phyloP scores from a whole-genome alignment of 495 filamentous ascomycete genomes.

The Penicillium argentinense region DNA sequence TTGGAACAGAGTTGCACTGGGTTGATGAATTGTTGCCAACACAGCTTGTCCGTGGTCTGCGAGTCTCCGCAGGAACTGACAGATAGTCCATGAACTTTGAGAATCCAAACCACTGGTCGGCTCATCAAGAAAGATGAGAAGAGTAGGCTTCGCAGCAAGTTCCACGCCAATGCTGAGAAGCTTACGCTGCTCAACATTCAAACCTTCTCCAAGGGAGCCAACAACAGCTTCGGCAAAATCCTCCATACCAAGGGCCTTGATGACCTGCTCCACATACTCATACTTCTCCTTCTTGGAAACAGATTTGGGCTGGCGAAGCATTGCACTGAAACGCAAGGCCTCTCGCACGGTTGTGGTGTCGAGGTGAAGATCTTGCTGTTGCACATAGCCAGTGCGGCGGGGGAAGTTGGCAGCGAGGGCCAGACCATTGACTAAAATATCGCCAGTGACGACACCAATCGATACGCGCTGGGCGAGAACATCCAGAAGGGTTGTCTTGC shows the following conservation, averaged over 20 bases:
- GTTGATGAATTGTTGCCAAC: constrained; percentile 92
- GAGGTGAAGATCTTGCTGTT: constrained; percentile 89
- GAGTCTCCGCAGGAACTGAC: constrained; percentile 73
- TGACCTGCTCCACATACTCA: constrained; percentile 48
- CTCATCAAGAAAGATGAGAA: constrained; percentile 87
- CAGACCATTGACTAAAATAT: constrained; percentile 50
- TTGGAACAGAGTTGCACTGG: constrained; percentile 85
- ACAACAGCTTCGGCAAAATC: constrained; percentile 43
- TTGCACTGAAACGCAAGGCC: constrained; percentile 78
- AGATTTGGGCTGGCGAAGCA: constrained; percentile 71
- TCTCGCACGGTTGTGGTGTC: constrained; percentile 83
- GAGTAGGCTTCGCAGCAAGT: constrained; percentile 78
- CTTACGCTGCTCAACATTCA: constrained; percentile 92
- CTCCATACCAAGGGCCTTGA: constrained; percentile 47
- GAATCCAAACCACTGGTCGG: constrained; percentile 85
- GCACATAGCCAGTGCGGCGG: constrained; percentile 88
- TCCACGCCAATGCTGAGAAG: constrained; percentile 87
- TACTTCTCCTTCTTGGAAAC: constrained; percentile 43
- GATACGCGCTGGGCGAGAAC: constrained; percentile 54
- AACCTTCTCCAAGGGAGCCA: constrained; percentile 48
- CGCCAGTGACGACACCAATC: constrained; percentile 50
- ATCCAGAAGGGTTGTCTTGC: constrained; percentile 65
- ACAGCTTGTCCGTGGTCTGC: constrained; percentile 85
- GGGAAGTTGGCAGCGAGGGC: constrained; percentile 71
- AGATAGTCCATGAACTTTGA: constrained; percentile 85